Evolutionary conservation across 1,139 yeast species (phyloP).

Genomic region (Spencermartinsiella ligniputridi): DNA sequence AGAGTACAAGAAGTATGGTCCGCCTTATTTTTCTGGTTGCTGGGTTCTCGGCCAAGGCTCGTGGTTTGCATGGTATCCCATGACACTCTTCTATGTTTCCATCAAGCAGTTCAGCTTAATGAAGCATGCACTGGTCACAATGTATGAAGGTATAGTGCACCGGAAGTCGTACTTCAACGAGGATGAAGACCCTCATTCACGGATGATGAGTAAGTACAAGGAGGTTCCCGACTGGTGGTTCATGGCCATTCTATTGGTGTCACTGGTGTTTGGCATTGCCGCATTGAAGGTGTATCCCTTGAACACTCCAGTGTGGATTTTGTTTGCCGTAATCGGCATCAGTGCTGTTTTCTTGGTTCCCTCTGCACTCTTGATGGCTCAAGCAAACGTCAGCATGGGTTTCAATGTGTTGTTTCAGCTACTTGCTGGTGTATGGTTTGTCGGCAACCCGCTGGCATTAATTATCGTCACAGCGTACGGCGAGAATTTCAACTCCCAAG

Average conservation of each 20-base stretch:
- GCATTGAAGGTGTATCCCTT: slow-evolving; percentile 38
- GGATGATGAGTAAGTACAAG: slow-evolving; percentile 48
- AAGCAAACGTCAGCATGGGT: slow-evolving; percentile 49
- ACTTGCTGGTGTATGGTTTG: slow-evolving; percentile 57
- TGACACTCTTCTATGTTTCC: slow-evolving; percentile 19
- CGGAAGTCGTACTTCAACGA: slow-evolving; percentile 35
- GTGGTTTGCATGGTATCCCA: slow-evolving; percentile 24
- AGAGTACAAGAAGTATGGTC: slow-evolving; percentile 33
- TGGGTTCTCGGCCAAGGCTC: slow-evolving; percentile 34
- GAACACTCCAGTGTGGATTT: slow-evolving; percentile 44
- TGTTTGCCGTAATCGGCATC: slow-evolving; percentile 51
- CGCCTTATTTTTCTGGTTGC: slow-evolving; percentile 42
- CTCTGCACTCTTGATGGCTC: slow-evolving; percentile 43
- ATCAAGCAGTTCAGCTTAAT: slow-evolving; percentile 23
- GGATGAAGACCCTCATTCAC: slow-evolving; percentile 50
- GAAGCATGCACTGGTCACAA: slow-evolving; percentile 18
- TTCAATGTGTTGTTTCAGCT: slow-evolving; percentile 52
- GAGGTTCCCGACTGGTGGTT: slow-evolving; percentile 50
- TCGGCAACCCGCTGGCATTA: slow-evolving; percentile 56
- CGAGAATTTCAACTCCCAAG: slow-evolving; percentile 50
- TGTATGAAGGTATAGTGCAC: slow-evolving; percentile 5
- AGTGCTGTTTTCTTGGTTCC: slow-evolving; percentile 51
- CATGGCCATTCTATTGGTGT: slow-evolving; percentile 48
- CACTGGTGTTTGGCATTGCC: slow-evolving; percentile 45
- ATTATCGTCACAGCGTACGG: slow-evolving; percentile 54